Evolutionary conservation across 2,329 filamentous ascomycete genomes (phyloP).

Genomic region (Penicillium oxalicum): DNA sequence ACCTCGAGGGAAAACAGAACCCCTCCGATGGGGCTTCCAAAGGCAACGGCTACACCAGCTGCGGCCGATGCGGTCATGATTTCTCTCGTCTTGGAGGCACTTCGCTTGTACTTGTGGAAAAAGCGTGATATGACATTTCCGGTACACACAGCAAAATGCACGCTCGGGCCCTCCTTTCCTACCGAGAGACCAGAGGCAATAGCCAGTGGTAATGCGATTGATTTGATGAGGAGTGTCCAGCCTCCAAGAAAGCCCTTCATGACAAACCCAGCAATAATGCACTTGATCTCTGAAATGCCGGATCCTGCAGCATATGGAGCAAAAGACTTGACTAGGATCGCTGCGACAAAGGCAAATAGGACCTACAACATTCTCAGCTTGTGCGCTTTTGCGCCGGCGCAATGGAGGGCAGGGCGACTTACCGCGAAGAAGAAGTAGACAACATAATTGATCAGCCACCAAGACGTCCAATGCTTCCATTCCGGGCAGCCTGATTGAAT

Average conservation of each 20-base stretch:
- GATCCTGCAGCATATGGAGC: conserved; percentile 94
- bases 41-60: conserved; percentile 91
- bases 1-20: conserved; percentile 89
- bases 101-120: conserved; percentile 86
- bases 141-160: conserved; percentile 97
- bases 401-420: conserved; percentile 24
- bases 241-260: conserved; percentile 97
- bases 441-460: conserved; percentile 74
- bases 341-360: conserved; percentile 74
- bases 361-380: conserved; percentile 43
- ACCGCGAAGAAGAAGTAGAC: conserved; percentile 83
- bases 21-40: conserved; percentile 93
- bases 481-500: conserved; percentile 62
- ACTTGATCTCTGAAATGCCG: conserved; percentile 98
- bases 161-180: conserved; percentile 94
- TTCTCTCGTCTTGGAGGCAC: conserved; percentile 89
- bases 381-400: background rate
- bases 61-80: conserved; percentile 92
- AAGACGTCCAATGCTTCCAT: conserved; percentile 83
- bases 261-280: conserved; percentile 95
- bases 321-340: conserved; percentile 79
- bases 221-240: conserved; percentile 91
- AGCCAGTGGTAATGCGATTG: conserved; percentile 78
- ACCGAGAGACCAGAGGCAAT: conserved; percentile 93
- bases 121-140: conserved; percentile 92